A percentile compares a stretch with the other conserved stretches of the same genome.
Conservation (phyloP, 805 yeast genomes). For the Pichia manshurica region DNA sequence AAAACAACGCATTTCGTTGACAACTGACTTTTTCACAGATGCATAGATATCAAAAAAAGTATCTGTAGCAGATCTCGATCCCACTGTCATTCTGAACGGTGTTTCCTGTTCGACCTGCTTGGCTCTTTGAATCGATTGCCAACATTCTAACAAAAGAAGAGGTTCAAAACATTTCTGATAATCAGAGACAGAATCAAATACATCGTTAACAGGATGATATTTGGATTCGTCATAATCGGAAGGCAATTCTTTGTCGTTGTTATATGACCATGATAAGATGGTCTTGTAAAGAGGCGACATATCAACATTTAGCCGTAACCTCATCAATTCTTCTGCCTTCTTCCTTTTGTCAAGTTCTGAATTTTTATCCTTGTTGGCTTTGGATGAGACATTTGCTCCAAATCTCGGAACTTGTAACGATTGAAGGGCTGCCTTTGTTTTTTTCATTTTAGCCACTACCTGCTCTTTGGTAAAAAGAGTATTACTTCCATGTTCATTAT, state of each 20-base stretch:
- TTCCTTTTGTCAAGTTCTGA: conserved; percentile 34
- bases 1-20: conserved; percentile 45
- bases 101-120: conserved; percentile 51
- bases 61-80: conserved; percentile 77
- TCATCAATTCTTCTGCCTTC: conserved; percentile 69
- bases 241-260: conserved; percentile 50
- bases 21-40: conserved; percentile 48
- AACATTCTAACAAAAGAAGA: conserved; percentile 77
- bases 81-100: conserved; percentile 66
- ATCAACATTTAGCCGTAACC: conserved; percentile 71
- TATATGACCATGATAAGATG: conserved; percentile 74
- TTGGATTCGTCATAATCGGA: conserved; percentile 36
- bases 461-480: conserved; percentile 39
- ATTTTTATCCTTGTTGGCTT: conserved; percentile 14
- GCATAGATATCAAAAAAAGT: conserved; percentile 84
- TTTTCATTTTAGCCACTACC: conserved; percentile 26
- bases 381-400: conserved; percentile 14
- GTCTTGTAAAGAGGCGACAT: conserved; percentile 66
- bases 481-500: conserved; percentile 34
- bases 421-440: conserved; percentile 22
- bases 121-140: conserved; percentile 82
- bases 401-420: conserved; percentile 25
- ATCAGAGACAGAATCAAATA: conserved; percentile 53
- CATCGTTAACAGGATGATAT: conserved; percentile 46
- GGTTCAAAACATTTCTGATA: conserved; percentile 74